phyloP scores from a whole-genome alignment of 2,329 filamentous ascomycete species.

The Aspergillus pseudoviridinutans region DNA sequence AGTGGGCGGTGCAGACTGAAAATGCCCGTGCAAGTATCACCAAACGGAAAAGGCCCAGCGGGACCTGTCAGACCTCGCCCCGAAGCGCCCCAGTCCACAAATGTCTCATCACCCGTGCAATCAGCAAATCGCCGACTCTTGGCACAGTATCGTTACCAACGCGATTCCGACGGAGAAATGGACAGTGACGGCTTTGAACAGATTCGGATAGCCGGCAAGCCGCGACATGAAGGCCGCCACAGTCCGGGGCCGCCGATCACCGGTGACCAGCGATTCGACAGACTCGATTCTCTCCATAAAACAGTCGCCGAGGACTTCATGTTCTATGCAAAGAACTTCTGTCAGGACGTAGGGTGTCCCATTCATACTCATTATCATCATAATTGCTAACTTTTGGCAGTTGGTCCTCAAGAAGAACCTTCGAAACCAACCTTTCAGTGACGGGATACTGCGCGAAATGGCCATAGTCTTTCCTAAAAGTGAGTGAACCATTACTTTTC shows the following conservation, averaged over 20 bases:
- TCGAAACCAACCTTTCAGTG: constrained; percentile 45
- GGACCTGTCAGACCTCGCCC: constrained; percentile 28
- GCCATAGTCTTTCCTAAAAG: constrained; percentile 44
- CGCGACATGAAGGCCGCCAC: constrained; percentile 20
- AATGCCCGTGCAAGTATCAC: constrained; percentile 52
- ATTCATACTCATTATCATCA: neutral
- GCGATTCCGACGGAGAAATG: constrained; percentile 31
- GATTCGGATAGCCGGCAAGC: constrained; percentile 34
- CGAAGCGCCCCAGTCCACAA: constrained; percentile 56
- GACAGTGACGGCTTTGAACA: constrained; percentile 44
- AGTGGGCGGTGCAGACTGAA: constrained; percentile 44
- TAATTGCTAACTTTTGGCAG: constrained; percentile 21
- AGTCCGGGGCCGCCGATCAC: constrained; percentile 46
- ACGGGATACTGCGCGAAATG: constrained; percentile 46
- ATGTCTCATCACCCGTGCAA: constrained; percentile 62
- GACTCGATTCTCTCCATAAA: constrained; percentile 41
- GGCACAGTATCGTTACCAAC: constrained; percentile 21
- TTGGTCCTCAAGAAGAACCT: constrained; percentile 43
- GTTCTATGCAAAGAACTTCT: constrained; percentile 40
- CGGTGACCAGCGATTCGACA: constrained; percentile 38
- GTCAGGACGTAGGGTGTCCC: constrained; percentile 35
- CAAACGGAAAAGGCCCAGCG: constrained; percentile 33
- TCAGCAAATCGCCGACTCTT: constrained; percentile 39
- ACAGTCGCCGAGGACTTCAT: constrained; percentile 48
- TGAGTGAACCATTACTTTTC: constrained; percentile 14